phyloP scores from a whole-genome alignment of 495 filamentous ascomycete species.

The Trichocladium antarcticum region DNA sequence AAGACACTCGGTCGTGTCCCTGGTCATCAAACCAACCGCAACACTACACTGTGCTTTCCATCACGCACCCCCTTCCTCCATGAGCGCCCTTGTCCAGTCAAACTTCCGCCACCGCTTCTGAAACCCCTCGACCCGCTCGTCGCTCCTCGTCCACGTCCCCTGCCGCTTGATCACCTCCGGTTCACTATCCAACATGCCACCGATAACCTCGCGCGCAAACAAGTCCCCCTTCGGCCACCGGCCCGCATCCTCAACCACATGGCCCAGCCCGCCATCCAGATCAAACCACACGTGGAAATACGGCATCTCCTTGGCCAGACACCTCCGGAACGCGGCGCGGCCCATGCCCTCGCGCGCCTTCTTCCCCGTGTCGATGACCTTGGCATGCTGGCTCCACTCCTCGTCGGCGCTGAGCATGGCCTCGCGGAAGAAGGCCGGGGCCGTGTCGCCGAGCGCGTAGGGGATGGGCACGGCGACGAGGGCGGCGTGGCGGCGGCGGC shows the following conservation, averaged over 20 bases:
- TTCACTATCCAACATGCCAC: slow-evolving; percentile 81
- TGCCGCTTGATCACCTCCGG: slow-evolving; percentile 82
- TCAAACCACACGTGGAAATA: slow-evolving; percentile 98
- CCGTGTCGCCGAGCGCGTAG: slow-evolving; percentile 73
- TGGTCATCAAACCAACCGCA: no score
- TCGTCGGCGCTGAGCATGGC: slow-evolving; percentile 78
- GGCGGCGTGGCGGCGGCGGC: slow-evolving; percentile 69
- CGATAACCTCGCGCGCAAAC: slow-evolving; percentile 85
- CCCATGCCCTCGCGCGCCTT: slow-evolving; percentile 59
- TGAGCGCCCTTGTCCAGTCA: slow-evolving; percentile 85
- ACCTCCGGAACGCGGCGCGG: slow-evolving; percentile 68
- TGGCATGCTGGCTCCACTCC: slow-evolving; percentile 92
- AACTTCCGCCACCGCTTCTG: slow-evolving; percentile 81
- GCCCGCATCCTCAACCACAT: slow-evolving; percentile 79
- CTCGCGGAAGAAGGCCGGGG: slow-evolving; percentile 91
- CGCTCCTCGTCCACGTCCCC: slow-evolving; percentile 72
- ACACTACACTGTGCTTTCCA: no score
- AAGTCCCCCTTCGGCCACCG: slow-evolving; percentile 88
- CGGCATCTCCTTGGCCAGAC: slow-evolving; percentile 90
- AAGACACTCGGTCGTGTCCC: no score
- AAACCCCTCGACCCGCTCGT: slow-evolving; percentile 66
- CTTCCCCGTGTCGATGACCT: slow-evolving; percentile 78
- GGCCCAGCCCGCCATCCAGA: slow-evolving; percentile 82
- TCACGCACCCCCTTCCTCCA: slow-evolving; percentile 21
- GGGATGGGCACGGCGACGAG: slow-evolving; percentile 83